Base-by-base conservation (phyloP, 1,284 basidiomycete genomes). In the Coniferiporia sulphurascens region DNA sequence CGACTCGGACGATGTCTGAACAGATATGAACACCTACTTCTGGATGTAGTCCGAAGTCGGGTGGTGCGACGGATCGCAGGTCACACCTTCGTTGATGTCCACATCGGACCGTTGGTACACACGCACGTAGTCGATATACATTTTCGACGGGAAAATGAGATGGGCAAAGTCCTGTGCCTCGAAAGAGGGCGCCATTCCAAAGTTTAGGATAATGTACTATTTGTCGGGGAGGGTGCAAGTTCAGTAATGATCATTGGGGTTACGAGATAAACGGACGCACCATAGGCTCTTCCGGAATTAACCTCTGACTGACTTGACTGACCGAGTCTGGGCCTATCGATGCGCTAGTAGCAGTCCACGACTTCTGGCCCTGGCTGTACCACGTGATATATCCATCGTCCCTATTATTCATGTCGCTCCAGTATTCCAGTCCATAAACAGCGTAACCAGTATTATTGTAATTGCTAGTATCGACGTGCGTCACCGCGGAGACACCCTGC, bases 231-330 rank as follows among this genome's bases (percentile, higher is more conserved):
- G 3, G 64, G 58, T 55, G 5, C 17, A 54, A 15, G 15, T 41
- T 45, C 19, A 41, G 48, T 8, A 56, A 35, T 19, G 41, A 32
- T 38, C 34, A 56, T 34, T 34, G 48, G 46, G 22, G 56, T 50
- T 41, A 32, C 46, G 48, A 51, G 59, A 38, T 46, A 46, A 21
- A 21, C 52, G 41, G 65, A 66, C 74, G 76, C 72, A 84, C 82
- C 85, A 88, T 81, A 17, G 90, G 90, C 67, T 93, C 91, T 68
- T 93, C 89, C 6, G 91, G 76, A 55, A 95, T 83, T 44, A 92
- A 67, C 56, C 93, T 76, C 59, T 78, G 72, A 53, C 80, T 78
- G 54, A 95, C 74, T 54, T 82, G 64, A 0, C 80, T 71, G 1
- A 65, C 68, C 0, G 77, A 50, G 72, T 93, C 87, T 4, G 87